A percentile compares a stretch with the other conserved stretches of the same genome.
These are phyloP conservation scores for Trichoderma sp. DNA, from an alignment of 2,329 filamentous ascomycete species.

Conservation along the genomic window DNA sequence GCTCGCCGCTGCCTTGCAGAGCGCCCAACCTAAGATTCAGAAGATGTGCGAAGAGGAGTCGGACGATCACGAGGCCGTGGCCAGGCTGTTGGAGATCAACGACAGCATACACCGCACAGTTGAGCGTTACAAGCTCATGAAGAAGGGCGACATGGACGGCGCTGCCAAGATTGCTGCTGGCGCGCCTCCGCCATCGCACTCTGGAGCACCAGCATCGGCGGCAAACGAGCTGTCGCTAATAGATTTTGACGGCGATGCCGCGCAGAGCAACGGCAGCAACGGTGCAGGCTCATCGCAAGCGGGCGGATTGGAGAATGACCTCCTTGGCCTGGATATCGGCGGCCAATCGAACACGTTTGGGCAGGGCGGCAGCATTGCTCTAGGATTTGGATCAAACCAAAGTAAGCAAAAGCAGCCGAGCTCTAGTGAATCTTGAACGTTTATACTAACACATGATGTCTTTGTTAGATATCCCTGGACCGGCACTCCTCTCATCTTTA, in stretches of 20 bases:
- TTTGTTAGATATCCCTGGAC: slow-evolving; percentile 63
- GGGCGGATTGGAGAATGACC: slow-evolving; percentile 81
- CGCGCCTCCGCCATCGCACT: slow-evolving; percentile 59
- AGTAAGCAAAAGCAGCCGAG: slow-evolving; percentile 50
- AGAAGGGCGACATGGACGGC: slow-evolving; percentile 87
- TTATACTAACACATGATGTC: not conserved
- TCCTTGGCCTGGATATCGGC: slow-evolving; percentile 84
- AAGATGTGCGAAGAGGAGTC: slow-evolving; percentile 99
- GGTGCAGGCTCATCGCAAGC: slow-evolving; percentile 52
- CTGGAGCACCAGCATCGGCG: slow-evolving; percentile 56
- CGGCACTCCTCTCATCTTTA: slow-evolving; percentile 65
- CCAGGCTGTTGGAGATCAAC: slow-evolving; percentile 94
- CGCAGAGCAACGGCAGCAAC: slow-evolving; percentile 57
- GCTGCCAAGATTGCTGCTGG: slow-evolving; percentile 84
- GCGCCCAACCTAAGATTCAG: slow-evolving; percentile 96
- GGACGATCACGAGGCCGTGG: slow-evolving; percentile 92
- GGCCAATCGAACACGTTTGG: slow-evolving; percentile 65
- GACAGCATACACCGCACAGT: slow-evolving; percentile 98
- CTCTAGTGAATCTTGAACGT: not conserved
- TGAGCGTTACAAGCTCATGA: slow-evolving; percentile 92
- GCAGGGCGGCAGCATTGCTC: slow-evolving; percentile 78
- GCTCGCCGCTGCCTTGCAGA: slow-evolving; percentile 84
- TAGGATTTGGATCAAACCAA: slow-evolving; percentile 74
- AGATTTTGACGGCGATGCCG: slow-evolving; percentile 74
- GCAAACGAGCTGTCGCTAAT: slow-evolving; percentile 85